Evolutionary conservation across 768 basidiomycete genomes (phyloP), one percentile per base, ranked within the genome.

Genomic region (Polyporus arcularius): DNA sequence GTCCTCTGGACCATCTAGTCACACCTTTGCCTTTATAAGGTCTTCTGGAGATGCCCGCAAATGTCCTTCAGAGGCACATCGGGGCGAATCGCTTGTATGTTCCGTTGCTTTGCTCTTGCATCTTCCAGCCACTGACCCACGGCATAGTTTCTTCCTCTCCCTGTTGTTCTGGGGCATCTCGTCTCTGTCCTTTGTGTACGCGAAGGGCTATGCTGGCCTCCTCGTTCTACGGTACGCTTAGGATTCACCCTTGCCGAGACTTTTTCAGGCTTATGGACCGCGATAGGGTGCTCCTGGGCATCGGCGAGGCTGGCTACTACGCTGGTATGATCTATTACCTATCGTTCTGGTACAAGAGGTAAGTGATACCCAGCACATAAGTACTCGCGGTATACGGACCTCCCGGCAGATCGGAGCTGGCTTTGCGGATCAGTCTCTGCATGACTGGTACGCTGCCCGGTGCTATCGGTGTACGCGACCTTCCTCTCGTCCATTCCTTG

Each of bases 271-370:
- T 26, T 1, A 26, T 26, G 21, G 2, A 2, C 2, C 21, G 21
- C 21, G 21, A 26, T 2, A 83, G 84, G n/a, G 80, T 85, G 2
- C 68, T 85, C 4, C 72, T 85, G 65, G 84, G 84, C 8, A 84
- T 85, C n/a, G 84, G 84, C 11, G 84, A 85, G 65, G 83, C 83
- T 0, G 84, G 84, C 1, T 85, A 80, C 60, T 85, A 85, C 59
- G 82, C 83, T 0, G 84, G 83, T 7, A 81, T 84, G 80, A 84
- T 85, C 5, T 85, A 85, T 60, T 85, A 85, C 64, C 69, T 84
- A 30, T 84, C 83, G 0, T 85, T 85, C 68, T 85, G 84, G 84
- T 83, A 82, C 57, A 71, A 68, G 56, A 61, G 69, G 70, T 70
- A 43, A 31, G 63, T 49, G 2, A 4, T 2, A 26, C 21, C 2